Evolutionary conservation across 2,329 filamentous ascomycete species (phyloP), one percentile per base, ranked within the genome.

Genomic region (Hirsutella minnesotensis): DNA sequence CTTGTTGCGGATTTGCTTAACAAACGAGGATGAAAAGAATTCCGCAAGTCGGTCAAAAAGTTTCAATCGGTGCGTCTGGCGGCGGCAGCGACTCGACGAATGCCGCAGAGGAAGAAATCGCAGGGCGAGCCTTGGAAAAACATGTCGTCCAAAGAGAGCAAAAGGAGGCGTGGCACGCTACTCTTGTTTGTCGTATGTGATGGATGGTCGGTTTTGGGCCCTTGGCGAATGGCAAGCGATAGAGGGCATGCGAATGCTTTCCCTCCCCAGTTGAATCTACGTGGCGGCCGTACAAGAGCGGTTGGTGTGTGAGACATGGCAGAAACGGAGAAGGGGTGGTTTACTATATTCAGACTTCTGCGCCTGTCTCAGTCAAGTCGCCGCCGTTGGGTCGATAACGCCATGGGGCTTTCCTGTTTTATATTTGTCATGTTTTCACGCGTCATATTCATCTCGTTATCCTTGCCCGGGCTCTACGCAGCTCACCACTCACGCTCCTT

Each of bases 111-210:
- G 22, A 24, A 33, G 33, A 19, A 39, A 20, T 24, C 13, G 18
- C 38, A 31, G n/a, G 24, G 27, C 33, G 24, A 22, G 42, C 42
- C 42, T 40, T 44, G 42, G 42, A 44, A 40, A 44, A 30, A 19
- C 18, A 15, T 44, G 37, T 15, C 31, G 33, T 22, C 39, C 15
- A 31, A 38, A 18, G 38, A 38, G 27, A 12, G 19, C 24, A 7
- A n/a, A 20, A 13, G 24, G 42, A 22, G 16, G 38, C 33, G 24
- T 27, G 24, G 24, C 24, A 27, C 24, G 24, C 12, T 27, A 27
- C 24, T 12, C 12, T 27, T 27, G 12, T 27, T 15, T 22, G 12
- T 43, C 21, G 19, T 44, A 24, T 40, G 30, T 38, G 21, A 18
- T 29, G 37, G 41, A 27, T 22, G 21, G 42, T 36, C 18, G 18